These are phyloP conservation scores for Parietaria judaica DNA, from an alignment of 306 rosid genomes.

Conservation along the genomic window DNA sequence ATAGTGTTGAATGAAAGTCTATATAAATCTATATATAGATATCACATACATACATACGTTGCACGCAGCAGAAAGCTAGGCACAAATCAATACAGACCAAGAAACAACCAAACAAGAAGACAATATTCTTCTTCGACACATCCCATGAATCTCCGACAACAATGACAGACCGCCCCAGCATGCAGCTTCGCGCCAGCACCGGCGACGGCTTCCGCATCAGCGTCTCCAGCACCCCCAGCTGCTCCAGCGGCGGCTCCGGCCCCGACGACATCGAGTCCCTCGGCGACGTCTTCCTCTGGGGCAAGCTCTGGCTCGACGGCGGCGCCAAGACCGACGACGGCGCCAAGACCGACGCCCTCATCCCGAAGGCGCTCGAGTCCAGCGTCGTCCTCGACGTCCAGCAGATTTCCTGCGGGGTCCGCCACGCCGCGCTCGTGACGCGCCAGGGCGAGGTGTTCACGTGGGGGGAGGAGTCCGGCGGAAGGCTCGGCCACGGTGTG, in stretches of 20 bases:
- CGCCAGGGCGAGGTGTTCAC: constrained; percentile 97
- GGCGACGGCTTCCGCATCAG: constrained; percentile 83
- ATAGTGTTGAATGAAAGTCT: too few species aligned
- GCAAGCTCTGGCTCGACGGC: constrained; percentile 72
- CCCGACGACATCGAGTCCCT: constrained; percentile 88
- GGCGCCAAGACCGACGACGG: constrained; percentile 44
- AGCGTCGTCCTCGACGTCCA: constrained; percentile 85
- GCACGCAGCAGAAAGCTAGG: too few species aligned
- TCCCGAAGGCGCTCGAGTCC: constrained; percentile 76
- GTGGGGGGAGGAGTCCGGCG: constrained; percentile 97
- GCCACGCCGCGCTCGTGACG: constrained; percentile 75
- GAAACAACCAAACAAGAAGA: too few species aligned
- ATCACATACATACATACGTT: too few species aligned
- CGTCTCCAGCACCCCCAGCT: constrained; percentile 69
- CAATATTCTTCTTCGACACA: too few species aligned
- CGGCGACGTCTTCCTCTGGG: constrained; percentile 93
- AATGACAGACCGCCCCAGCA: constrained; percentile 37
- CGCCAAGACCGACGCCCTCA: constrained; percentile 51
- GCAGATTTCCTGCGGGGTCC: constrained; percentile 68
- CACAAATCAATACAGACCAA: too few species aligned
- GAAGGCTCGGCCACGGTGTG: constrained; percentile 86
- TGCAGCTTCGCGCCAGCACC: constrained; percentile 59
- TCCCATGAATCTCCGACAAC: too few species aligned
- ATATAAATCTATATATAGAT: too few species aligned
- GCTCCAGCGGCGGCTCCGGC: constrained; percentile 72